Percentiles rank a stretch among this genome's conserved stretches.
Evolutionary conservation across 176 grass and related monocot species (phyloP).

Genomic region (Chrysopogon serrulatus): DNA sequence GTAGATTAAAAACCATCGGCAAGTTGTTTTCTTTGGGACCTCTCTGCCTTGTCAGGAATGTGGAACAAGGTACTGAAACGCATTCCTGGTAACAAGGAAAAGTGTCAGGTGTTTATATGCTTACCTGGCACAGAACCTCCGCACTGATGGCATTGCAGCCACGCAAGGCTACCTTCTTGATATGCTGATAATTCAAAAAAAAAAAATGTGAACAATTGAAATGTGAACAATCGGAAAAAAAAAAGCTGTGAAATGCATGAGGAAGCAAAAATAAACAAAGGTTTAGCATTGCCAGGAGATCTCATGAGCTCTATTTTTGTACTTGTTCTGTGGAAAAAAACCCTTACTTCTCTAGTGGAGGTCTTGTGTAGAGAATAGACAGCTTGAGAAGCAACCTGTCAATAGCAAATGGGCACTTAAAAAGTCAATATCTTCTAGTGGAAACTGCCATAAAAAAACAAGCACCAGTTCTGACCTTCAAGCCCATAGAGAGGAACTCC

Average conservation of each 20-base stretch:
- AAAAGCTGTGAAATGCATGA: not conserved
- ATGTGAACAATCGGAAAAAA: not conserved
- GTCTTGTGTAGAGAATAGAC: conserved; percentile 96
- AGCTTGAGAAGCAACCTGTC: conserved; percentile 65
- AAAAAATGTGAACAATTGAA: not conserved
- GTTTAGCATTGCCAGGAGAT: not conserved
- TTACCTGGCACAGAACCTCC: conserved; percentile 86
- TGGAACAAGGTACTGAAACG: not conserved
- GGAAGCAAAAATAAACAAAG: not conserved
- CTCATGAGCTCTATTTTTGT: not conserved
- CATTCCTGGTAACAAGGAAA: not conserved
- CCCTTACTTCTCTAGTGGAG: conserved; percentile 90
- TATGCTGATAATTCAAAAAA: conserved; percentile 40
- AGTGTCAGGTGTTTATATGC: not conserved
- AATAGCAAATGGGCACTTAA: conserved; percentile 16
- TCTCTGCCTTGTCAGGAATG: not conserved
- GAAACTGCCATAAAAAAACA: not conserved
- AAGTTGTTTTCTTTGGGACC: not conserved
- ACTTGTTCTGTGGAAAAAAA: not conserved
- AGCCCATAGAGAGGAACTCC: conserved; percentile 79
- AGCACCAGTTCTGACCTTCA: conserved; percentile 56
- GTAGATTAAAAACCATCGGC: not conserved
- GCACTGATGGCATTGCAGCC: conserved; percentile 44
- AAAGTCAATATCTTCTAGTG: not conserved
- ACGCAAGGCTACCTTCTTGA: conserved; percentile 67